phyloP scores from a whole-genome alignment of 164 flowering plant genomes.

The Magnolia changhungtana region DNA sequence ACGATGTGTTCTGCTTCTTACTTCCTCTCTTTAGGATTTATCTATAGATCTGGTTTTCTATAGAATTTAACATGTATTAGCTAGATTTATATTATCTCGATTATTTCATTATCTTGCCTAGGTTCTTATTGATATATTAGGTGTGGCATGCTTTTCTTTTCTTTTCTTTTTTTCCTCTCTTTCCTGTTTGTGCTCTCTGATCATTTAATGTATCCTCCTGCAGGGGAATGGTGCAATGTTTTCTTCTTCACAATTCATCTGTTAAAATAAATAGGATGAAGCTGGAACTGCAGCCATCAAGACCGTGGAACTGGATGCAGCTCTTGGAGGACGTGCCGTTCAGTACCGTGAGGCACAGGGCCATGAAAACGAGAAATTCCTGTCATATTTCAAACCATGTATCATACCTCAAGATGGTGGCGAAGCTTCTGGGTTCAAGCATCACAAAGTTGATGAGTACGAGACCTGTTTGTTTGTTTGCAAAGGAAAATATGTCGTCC shows the following conservation, averaged over 20 bases:
- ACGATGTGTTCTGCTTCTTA: no score
- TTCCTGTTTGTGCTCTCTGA: no score
- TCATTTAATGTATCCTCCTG: no score
- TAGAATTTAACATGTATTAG: no score
- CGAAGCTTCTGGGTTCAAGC: constrained; percentile 86
- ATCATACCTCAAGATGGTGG: constrained; percentile 96
- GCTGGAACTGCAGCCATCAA: constrained; percentile 94
- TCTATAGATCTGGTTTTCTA: no score
- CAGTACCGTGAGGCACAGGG: constrained; percentile 99
- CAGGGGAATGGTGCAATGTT: no score
- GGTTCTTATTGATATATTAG: no score
- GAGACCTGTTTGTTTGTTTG: constrained; percentile 76
- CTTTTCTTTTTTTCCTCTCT: no score
- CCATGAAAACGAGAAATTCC: constrained; percentile 92
- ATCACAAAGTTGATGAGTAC: constrained; percentile 72
- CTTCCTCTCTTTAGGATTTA: no score
- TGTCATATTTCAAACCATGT: constrained; percentile 96
- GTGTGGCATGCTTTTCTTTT: no score
- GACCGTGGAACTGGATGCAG: constrained; percentile 96
- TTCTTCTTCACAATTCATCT: not conserved
- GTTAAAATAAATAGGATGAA: constrained; percentile 73
- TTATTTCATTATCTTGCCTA: no score
- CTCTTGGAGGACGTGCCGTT: constrained; percentile 99
- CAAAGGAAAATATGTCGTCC: constrained; percentile 92
- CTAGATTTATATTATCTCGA: no score